Conservation (phyloP, 1,139 yeast genomes). For the Taiozyma sp. region DNA sequence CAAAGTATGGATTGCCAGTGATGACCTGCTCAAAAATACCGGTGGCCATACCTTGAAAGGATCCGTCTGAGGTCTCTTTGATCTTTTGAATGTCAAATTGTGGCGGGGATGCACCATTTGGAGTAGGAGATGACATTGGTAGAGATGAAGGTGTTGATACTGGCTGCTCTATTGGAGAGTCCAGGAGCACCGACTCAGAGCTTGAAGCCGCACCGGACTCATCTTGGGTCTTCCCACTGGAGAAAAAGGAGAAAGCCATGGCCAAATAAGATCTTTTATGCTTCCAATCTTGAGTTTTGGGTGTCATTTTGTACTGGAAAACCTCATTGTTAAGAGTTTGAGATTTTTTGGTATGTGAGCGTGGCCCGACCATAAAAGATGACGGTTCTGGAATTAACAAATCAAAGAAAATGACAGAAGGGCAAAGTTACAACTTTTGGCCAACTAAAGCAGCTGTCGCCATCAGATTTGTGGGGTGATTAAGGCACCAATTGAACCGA, state of each 20-base stretch:
- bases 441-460: background rate
- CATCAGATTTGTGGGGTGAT: background rate
- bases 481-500: background rate
- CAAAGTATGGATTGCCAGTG: constrained; percentile 82
- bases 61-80: constrained; percentile 17
- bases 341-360: background rate
- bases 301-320: background rate
- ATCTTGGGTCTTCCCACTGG: background rate
- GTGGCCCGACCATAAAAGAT: background rate
- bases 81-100: constrained; percentile 5
- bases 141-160: background rate
- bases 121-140: background rate
- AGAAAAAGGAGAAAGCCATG: constrained; percentile 7
- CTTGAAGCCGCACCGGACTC: background rate
- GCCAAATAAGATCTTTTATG: background rate
- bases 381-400: background rate
- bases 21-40: constrained; percentile 41
- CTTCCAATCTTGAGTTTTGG: background rate
- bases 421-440: background rate
- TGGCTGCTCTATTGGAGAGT: background rate
- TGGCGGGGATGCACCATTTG: constrained; percentile 1
- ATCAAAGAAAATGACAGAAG: background rate
- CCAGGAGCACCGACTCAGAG: background rate
- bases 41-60: constrained; percentile 18
- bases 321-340: background rate